phyloP scores from a whole-genome alignment of 1,284 basidiomycete species.

The Sporisorium graminicola region DNA sequence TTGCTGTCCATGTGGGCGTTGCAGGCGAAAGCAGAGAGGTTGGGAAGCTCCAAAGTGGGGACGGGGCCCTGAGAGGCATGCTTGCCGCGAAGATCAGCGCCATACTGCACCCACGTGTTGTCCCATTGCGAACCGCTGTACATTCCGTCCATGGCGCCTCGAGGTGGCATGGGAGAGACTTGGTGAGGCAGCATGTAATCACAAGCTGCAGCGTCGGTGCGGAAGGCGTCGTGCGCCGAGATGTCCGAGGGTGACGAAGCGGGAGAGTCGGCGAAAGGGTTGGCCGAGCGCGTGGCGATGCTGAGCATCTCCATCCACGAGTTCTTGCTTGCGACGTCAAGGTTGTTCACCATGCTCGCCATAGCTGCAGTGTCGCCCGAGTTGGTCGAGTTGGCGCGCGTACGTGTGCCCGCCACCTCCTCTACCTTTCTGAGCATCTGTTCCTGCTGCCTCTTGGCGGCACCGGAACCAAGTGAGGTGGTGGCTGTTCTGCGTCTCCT shows the following conservation, averaged over 20 bases:
- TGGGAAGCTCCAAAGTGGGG: conserved; percentile 11
- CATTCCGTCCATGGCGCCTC: conserved; percentile 1
- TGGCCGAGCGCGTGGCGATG: conserved; percentile 30
- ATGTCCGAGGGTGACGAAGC: conserved; percentile 36
- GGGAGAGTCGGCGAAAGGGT: conserved; percentile 44
- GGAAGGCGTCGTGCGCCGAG: conserved; percentile 31
- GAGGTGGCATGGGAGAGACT: conserved; percentile 4
- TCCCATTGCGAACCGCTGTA: conserved; percentile 24
- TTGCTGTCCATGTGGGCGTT: conserved; percentile 26
- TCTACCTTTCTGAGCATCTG: conserved; percentile 38
- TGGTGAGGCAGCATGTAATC: conserved; percentile 24
- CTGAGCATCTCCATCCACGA: conserved; percentile 54
- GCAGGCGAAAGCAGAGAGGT: conserved; percentile 24
- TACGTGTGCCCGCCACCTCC: conserved; percentile 30
- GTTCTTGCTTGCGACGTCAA: conserved; percentile 20
- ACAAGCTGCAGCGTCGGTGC: conserved; percentile 44
- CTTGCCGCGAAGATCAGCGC: conserved; percentile 25
- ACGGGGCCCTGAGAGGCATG: not conserved
- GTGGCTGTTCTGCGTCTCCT: conserved; percentile 44
- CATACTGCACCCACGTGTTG: conserved; percentile 30
- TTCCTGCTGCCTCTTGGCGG: conserved; percentile 42
- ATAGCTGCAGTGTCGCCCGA: conserved; percentile 11
- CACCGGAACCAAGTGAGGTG: conserved; percentile 41
- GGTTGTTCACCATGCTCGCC: conserved; percentile 3
- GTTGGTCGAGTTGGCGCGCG: conserved; percentile 40